phyloP scores from a whole-genome alignment of 2,329 filamentous ascomycete genomes.

The Periconia sp. region DNA sequence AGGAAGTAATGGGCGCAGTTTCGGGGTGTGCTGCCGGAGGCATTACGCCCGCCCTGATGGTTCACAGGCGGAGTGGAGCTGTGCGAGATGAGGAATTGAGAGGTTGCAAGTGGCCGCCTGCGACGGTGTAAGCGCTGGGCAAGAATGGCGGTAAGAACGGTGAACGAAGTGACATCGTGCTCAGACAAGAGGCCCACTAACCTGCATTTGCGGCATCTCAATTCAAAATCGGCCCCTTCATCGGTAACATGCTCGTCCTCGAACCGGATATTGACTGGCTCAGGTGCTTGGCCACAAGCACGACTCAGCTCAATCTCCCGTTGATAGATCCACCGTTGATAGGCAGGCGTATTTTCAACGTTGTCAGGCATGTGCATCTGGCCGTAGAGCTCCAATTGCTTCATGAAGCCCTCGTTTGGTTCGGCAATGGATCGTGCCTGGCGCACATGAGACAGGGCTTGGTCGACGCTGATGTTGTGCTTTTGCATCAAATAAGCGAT shows the following conservation, averaged over 20 bases:
- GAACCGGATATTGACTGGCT: slow-evolving; percentile 77
- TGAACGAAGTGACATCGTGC: slow-evolving; percentile 12
- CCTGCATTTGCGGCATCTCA: slow-evolving; percentile 92
- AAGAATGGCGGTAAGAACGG: slow-evolving; percentile 11
- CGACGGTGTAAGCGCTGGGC: slow-evolving; percentile 32
- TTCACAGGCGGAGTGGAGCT: slow-evolving; percentile 37
- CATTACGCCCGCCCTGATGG: slow-evolving; percentile 16
- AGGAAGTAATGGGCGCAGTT: slow-evolving; percentile 87
- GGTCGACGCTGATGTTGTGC: slow-evolving; percentile 58
- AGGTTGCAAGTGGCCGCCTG: slow-evolving; percentile 67
- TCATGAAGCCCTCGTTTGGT: slow-evolving; percentile 91
- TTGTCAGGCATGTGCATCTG: slow-evolving; percentile 80
- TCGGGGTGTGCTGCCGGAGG: slow-evolving; percentile 21
- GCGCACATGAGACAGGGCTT: slow-evolving; percentile 74
- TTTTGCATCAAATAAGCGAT: slow-evolving; percentile 81
- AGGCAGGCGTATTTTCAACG: slow-evolving; percentile 72
- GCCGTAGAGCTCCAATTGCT: slow-evolving; percentile 85
- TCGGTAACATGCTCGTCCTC: slow-evolving; percentile 68
- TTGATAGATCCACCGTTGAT: slow-evolving; percentile 79
- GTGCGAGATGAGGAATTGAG: slow-evolving; percentile 73
- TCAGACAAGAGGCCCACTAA: slow-evolving; percentile 46
- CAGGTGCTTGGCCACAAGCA: slow-evolving; percentile 79
- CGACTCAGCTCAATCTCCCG: slow-evolving; percentile 70
- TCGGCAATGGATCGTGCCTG: slow-evolving; percentile 78
- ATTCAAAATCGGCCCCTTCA: slow-evolving; percentile 58